Evolutionary conservation across 768 basidiomycete genomes (phyloP).

Genomic region (Lentinula edodes): DNA sequence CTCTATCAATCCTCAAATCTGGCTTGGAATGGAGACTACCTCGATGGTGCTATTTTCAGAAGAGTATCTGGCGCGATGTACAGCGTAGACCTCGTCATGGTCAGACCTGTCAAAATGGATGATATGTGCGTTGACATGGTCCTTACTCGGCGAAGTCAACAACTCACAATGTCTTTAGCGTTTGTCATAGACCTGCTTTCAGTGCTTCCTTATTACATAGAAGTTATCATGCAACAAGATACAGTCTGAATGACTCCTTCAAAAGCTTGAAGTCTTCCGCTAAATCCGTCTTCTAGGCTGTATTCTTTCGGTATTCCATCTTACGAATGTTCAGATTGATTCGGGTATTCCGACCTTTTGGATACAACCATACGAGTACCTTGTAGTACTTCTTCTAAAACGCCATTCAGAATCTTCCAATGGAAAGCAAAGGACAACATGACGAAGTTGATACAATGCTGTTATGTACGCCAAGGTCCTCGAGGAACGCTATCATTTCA

Average conservation of each 20-base stretch:
- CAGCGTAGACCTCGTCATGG: conserved; percentile 76
- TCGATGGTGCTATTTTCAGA: conserved; percentile 78
- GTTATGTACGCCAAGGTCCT: neutral
- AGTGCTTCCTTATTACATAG: conserved; percentile 86
- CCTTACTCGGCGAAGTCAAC: neutral
- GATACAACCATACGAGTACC: conserved; percentile 66
- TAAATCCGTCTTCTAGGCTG: conserved; percentile 43
- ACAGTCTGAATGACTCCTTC: conserved; percentile 47
- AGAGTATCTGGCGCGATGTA: conserved; percentile 68
- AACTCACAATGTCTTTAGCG: conserved; percentile 31
- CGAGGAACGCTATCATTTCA: no score
- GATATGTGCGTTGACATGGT: conserved; percentile 45
- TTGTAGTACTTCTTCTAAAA: neutral
- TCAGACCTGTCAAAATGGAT: conserved; percentile 62
- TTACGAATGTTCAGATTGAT: conserved; percentile 84
- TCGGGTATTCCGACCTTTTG: conserved; percentile 87
- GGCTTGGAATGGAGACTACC: conserved; percentile 86
- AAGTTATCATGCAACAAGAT: conserved; percentile 78
- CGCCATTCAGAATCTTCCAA: conserved; percentile 65
- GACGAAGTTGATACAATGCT: neutral
- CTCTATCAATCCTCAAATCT: conserved; percentile 58
- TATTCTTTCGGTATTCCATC: conserved; percentile 87
- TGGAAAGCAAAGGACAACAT: conserved; percentile 19
- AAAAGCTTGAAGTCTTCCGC: neutral
- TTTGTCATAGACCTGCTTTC: conserved; percentile 84